Evolutionary conservation across 2,329 filamentous ascomycete species (phyloP).

Genomic region (Venturia effusa): DNA sequence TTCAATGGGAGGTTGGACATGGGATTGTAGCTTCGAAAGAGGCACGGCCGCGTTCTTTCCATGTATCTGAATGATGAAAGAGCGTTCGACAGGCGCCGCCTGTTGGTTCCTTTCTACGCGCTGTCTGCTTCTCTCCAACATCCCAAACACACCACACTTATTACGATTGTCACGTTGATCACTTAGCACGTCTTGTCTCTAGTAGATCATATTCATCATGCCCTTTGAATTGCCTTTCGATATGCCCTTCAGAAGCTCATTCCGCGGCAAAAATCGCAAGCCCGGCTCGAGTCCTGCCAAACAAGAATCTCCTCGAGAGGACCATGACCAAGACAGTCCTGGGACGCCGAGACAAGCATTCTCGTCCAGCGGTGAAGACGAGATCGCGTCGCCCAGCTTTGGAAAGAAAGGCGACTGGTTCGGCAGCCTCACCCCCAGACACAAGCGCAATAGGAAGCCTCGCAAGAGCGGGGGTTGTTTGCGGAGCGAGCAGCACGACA

Average conservation of each 20-base stretch:
- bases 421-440: background rate
- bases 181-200: background rate
- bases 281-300: background rate
- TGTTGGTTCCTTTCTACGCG: background rate
- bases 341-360: background rate
- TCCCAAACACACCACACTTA: background rate
- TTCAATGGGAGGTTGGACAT: background rate
- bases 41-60: background rate
- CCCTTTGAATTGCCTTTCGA: too few species aligned
- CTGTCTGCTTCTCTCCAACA: background rate
- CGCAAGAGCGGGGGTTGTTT: background rate
- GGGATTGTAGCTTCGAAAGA: background rate
- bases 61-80: background rate
- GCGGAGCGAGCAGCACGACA: background rate
- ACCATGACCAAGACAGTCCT: background rate
- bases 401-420: background rate
- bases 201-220: background rate
- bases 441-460: background rate
- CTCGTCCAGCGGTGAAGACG: background rate
- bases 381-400: background rate
- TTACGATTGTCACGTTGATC: constrained; percentile 1
- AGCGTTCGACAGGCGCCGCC: background rate
- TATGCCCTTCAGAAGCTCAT: background rate
- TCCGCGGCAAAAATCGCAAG: background rate
- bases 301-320: background rate